Base-by-base conservation (phyloP, 371 early-diverging fungal species). In the Rozella allomycis region DNA sequence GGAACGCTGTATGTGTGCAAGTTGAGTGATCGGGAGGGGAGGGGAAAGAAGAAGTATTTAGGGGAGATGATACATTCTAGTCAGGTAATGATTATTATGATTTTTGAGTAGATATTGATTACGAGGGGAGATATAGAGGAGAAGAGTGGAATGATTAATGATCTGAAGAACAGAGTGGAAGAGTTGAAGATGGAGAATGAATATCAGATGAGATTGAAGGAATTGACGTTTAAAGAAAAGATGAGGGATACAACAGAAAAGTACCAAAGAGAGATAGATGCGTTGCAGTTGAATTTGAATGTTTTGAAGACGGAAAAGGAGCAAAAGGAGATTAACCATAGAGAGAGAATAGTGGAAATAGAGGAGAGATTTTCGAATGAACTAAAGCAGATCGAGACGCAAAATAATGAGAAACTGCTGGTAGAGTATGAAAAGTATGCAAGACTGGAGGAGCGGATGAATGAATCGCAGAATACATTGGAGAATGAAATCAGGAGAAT, bases 161-260 rank as follows among this genome's bases (percentile, higher is more conserved):
- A 65, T 31, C 38, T 65, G 5, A 41, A 41, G 23, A 38, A 54
- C 0, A 39, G 39, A 11, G 39, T 65, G 9, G 58, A 61, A 19
- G 65, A 64, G 34, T 44, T 56, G 16, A 58, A 61, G 31, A 38
- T 61, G 14, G 66, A 65, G 41, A 54, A 65, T 46, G 66, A 65
- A 36, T 65, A 65, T 37, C 66, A 65, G 40, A 47, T 65, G 11
- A 46, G 62, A 1, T 39, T 65, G 13, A 53, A 58, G 37, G 66
- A 65, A 29, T 57, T 65, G 61, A 57, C 49, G 14, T 61, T 50
- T 34, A 61, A 52, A 39, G 66, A 65, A 28, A 58, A 60, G 38
- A 31, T 65, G 30, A 58, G 59, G 31, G 62, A 61, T 23, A 25
- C 52, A 17, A 59, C 50, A 8, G 66, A 60, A 31, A 57, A 49